Evolutionary conservation across 176 grass and related monocot species (phyloP).

Genomic region (Ampelocalamus luodianensis): DNA sequence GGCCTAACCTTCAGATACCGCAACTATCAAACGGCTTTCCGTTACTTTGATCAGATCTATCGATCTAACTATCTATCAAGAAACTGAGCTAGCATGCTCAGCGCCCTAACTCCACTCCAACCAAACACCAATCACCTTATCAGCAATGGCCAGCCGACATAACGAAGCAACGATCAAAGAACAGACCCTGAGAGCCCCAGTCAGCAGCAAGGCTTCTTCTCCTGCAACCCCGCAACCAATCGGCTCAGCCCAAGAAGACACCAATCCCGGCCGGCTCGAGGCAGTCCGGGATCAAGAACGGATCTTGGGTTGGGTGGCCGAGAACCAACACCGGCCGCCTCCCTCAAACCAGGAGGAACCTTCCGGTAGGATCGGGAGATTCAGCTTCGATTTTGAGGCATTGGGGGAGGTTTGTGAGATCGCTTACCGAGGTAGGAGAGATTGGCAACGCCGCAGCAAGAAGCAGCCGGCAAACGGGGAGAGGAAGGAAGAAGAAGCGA

Average conservation of each 20-base stretch:
- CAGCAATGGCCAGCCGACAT: not conserved
- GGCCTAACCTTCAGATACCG: not conserved
- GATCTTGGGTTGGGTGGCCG: not conserved
- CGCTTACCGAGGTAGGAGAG: not conserved
- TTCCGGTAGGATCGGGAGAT: not conserved
- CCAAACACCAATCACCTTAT: constrained; percentile 1
- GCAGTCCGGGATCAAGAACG: not conserved
- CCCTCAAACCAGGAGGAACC: not conserved
- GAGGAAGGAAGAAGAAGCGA: not conserved
- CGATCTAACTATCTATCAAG: not conserved
- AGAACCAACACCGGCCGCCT: not conserved
- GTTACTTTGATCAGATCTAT: constrained; percentile 9
- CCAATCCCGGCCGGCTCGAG: not conserved
- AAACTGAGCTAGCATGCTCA: not conserved
- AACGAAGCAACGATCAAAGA: not conserved
- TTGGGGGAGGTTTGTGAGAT: not conserved
- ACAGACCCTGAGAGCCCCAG: not conserved
- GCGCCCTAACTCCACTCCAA: not conserved
- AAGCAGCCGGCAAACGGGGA: not conserved
- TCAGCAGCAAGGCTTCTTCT: too few relatives aligned
- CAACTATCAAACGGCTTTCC: not conserved
- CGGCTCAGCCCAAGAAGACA: not conserved
- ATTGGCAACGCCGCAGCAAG: too few relatives aligned
- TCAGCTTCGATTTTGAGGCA: not conserved
- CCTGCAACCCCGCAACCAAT: constrained; percentile 6